Evolutionary conservation across 2,329 filamentous ascomycete species (phyloP), one percentile per base, ranked within the genome.

Genomic region (Aspergillus niger): DNA sequence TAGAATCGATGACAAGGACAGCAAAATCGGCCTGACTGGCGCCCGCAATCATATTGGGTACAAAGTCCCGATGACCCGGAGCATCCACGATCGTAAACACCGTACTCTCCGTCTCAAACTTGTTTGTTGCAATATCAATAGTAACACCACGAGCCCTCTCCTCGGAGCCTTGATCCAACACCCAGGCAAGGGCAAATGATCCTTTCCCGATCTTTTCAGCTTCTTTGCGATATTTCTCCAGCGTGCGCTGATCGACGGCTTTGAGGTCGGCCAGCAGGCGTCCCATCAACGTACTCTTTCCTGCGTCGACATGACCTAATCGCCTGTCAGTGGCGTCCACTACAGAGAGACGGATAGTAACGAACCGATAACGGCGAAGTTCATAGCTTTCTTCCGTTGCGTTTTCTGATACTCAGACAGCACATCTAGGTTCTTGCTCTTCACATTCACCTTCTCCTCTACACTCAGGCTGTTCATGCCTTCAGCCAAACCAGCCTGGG

Each of bases 31-130:
- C 96, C 77, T 97, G 94, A 61, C 91, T 95, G 3, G 94, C 92
- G 13, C 95, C 95, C 2, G 94, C 94, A 74, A 99, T 97, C 95
- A 99, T 99, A 75, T 97, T 99, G 0, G 95, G 95, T 20, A 99
- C 92, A 72, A 98, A 99, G 74, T 99, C 95, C 62, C 89, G 86
- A 76, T 99, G 95, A 0, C 95, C 95, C 0, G 95, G 95, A 0
- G 95, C 94, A 74, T 99, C 95, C 4, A 99, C 83, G 49, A 99
- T 97, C 1, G 95, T 98, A 72, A 98, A 98, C 10, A 85, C 85
- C 0, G 92, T 95, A 55, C 85, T 89, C 1, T 91, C 88, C 0
- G 96, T 99, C 72, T 96, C 91, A 72, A 99, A 99, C 65, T 92
- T 88, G 73, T 96, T 96, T 17, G 91, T 96, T 8, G 95, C 94